Conservation (phyloP, 2,329 filamentous ascomycete genomes). For the Lachnellula arida region DNA sequence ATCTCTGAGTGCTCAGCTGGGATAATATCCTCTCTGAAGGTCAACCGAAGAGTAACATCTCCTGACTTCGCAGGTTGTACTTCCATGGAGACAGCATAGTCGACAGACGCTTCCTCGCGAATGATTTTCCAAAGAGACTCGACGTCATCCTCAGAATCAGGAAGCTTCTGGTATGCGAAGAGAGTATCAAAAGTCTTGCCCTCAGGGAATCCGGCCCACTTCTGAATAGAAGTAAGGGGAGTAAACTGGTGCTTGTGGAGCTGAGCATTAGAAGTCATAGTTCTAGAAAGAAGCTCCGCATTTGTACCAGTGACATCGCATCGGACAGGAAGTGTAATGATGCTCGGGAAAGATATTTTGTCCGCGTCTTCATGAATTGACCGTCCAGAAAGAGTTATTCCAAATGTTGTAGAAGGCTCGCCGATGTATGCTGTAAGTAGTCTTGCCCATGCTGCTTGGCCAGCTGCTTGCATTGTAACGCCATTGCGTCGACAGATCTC, state of each 20-base stretch:
- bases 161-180: constrained; percentile 72
- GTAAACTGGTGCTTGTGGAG: constrained; percentile 68
- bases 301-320: constrained; percentile 53
- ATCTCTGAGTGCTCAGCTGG: constrained; percentile 63
- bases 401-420: constrained; percentile 70
- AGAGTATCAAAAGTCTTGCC: constrained; percentile 76
- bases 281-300: constrained; percentile 50
- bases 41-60: constrained; percentile 58
- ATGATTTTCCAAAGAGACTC: constrained; percentile 52
- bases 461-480: constrained; percentile 70
- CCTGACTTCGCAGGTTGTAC: constrained; percentile 52
- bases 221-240: constrained; percentile 67
- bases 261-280: constrained; percentile 61
- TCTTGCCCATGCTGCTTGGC: constrained; percentile 74
- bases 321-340: constrained; percentile 73
- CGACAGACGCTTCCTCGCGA: constrained; percentile 63
- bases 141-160: constrained; percentile 15
- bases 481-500: constrained; percentile 49
- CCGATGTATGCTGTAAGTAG: constrained; percentile 73
- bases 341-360: constrained; percentile 66
- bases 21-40: constrained; percentile 59
- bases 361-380: constrained; percentile 53
- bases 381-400: constrained; percentile 74
- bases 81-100: constrained; percentile 80
- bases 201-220: constrained; percentile 61